Base-by-base conservation (phyloP, 352 stramenopile species). In the Halophytophthora polymorphica region DNA sequence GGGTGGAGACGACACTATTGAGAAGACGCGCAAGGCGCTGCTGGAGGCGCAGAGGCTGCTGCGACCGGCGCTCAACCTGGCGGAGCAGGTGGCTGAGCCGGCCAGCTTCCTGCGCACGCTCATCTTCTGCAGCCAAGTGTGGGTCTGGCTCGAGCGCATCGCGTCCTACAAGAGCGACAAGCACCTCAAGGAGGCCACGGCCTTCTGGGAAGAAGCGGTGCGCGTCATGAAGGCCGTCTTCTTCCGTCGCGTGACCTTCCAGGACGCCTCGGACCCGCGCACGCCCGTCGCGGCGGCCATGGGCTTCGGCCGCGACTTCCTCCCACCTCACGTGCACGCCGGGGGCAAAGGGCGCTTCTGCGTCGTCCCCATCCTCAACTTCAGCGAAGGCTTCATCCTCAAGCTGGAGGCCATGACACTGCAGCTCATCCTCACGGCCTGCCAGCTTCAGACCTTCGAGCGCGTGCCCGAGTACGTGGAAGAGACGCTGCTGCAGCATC, bases 141-240 rank as follows among this genome's bases (percentile, higher is more conserved):
- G 82, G 82, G 67, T 86, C 8, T 90, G 79, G 78, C 64, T 93
- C 1, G 79, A 93, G 50, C 71, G 72, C 1, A 72, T 93, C 33
- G 73, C 77, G 7, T 83, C 77, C 6, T 89, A 90, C 53, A 92
- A 93, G 49, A 85, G 73, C 33, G 72, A 89, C 23, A 82, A 83
- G 14, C 74, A 80, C 14, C 53, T 93, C 45, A 90, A 90, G 50
- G 79, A 93, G 31, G 73, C 71, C 14, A 77, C 73, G 1, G 76
- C 82, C 0, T 90, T 89, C 45, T 93, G 79, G 77, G 83, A 95
- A 19, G 75, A 95, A 56, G 78, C 76, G 7, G 74, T 91, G 35
- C 73, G 75, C 40, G 49, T 91, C 17, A 63, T 92, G 43, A 88
- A 92, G 22, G 77, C 76, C 0, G 77, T 93, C 0, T 95, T 88